Percentiles rank a stretch among this genome's conserved stretches.
phyloP scores from a whole-genome alignment of 352 stramenopile genomes.

The Phytophthora vignae region DNA sequence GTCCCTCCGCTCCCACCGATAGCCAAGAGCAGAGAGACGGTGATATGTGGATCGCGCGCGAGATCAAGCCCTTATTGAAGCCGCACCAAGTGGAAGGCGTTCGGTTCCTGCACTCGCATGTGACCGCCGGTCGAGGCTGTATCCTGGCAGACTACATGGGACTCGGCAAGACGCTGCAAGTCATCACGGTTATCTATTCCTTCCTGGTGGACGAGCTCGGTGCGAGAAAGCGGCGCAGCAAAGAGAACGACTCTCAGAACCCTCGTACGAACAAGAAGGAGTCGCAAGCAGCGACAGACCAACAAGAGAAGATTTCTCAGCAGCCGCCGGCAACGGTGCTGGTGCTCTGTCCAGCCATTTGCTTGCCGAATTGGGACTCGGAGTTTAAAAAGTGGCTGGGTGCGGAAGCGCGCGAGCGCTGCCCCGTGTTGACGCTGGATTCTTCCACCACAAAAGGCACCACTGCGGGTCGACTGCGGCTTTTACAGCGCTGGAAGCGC shows the following conservation, averaged over 20 bases:
- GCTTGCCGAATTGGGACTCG: constrained; percentile 97
- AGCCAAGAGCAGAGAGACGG: constrained; percentile 2
- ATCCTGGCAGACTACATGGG: constrained; percentile 93
- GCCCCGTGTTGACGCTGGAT: constrained; percentile 72
- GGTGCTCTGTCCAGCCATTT: constrained; percentile 96
- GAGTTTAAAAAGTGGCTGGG: constrained; percentile 98
- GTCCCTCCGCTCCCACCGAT: constrained; percentile 7
- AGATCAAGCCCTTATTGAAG: constrained; percentile 82
- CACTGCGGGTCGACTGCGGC: constrained; percentile 51
- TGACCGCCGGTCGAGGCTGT: constrained; percentile 66
- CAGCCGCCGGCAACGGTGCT: constrained; percentile 65
- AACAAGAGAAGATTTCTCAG: not conserved
- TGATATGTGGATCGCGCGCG: constrained; percentile 71
- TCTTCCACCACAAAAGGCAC: constrained; percentile 64
- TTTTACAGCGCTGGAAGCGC: constrained; percentile 80
- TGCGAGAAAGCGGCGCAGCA: constrained; percentile 13
- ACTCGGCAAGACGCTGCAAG: constrained; percentile 90
- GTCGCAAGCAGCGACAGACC: not conserved
- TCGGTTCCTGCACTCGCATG: constrained; percentile 70
- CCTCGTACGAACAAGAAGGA: not conserved
- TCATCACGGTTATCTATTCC: constrained; percentile 87
- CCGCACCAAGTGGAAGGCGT: constrained; percentile 82
- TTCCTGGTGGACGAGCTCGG: constrained; percentile 70
- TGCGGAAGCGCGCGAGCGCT: constrained; percentile 55
- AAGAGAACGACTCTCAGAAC: not conserved